These are phyloP conservation scores for Botryotinia calthae DNA, from an alignment of 2,329 filamentous ascomycete species.

Conservation along the genomic window DNA sequence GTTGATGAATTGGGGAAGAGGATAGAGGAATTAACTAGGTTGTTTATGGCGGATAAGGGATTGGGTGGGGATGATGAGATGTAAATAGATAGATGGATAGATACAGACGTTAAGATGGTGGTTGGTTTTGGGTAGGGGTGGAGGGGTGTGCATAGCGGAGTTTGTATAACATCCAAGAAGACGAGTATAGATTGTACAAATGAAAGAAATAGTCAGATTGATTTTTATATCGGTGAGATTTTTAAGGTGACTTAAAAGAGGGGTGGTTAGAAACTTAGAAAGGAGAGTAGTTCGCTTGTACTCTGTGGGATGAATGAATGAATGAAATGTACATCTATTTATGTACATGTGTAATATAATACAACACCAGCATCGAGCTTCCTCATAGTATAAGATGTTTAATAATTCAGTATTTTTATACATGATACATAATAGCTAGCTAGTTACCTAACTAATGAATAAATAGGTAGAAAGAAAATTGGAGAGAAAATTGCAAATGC, in stretches of 20 bases:
- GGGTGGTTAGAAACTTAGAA: no score
- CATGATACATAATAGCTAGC: neutral
- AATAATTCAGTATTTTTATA: neutral
- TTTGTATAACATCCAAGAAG: neutral
- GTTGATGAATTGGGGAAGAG: conserved; percentile 55
- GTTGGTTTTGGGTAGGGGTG: neutral
- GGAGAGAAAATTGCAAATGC: neutral
- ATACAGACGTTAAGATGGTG: neutral
- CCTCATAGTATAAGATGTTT: no score
- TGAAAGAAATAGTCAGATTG: neutral
- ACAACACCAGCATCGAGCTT: no score
- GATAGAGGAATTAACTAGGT: conserved; percentile 56
- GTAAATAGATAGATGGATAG: neutral
- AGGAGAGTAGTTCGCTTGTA: no score
- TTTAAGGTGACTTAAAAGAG: no score
- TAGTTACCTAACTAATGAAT: neutral
- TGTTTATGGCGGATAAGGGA: conserved; percentile 51
- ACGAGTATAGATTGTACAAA: neutral
- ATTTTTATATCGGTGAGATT: no score
- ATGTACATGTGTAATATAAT: no score
- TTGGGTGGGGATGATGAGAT: conserved; percentile 34
- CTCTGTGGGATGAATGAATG: no score
- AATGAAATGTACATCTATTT: no score
- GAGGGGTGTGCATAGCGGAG: neutral
- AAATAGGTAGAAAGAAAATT: neutral